Evolutionary conservation across 805 yeast species (phyloP).

Genomic region (Kregervanrija pseudodelftensis): DNA sequence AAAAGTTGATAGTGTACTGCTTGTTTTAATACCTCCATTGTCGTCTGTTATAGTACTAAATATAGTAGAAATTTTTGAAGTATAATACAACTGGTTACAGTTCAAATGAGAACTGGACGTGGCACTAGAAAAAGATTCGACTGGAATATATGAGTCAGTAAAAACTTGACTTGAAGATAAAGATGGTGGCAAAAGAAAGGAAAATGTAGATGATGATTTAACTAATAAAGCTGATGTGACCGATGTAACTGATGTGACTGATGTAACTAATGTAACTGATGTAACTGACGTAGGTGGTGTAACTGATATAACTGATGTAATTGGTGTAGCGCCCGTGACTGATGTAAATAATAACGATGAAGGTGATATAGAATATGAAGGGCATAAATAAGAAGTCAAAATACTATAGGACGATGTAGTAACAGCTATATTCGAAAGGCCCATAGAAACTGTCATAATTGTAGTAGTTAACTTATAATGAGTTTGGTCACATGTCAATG

Average conservation of each 20-base stretch:
- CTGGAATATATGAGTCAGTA: background rate
- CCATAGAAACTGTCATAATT: background rate
- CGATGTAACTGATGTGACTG: background rate
- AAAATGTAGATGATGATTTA: background rate
- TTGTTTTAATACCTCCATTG: background rate
- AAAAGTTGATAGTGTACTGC: conserved; percentile 4
- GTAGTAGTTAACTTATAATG: background rate
- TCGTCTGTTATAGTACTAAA: background rate
- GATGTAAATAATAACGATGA: conserved; percentile 1
- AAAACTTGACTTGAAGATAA: background rate
- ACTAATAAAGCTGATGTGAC: background rate
- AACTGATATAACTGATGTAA: background rate
- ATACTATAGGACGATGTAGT: background rate
- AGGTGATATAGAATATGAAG: background rate
- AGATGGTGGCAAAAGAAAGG: background rate
- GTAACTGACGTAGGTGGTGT: background rate
- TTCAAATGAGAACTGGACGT: background rate
- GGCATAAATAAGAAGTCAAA: conserved; percentile 2
- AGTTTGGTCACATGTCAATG: background rate
- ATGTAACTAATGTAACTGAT: background rate
- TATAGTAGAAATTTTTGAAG: no score
- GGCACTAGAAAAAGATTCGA: background rate
- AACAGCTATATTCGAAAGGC: background rate
- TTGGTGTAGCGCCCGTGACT: background rate
- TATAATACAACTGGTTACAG: no score